Base-by-base conservation (phyloP, 345 rosid species). In the Aurinia saxatilis region DNA sequence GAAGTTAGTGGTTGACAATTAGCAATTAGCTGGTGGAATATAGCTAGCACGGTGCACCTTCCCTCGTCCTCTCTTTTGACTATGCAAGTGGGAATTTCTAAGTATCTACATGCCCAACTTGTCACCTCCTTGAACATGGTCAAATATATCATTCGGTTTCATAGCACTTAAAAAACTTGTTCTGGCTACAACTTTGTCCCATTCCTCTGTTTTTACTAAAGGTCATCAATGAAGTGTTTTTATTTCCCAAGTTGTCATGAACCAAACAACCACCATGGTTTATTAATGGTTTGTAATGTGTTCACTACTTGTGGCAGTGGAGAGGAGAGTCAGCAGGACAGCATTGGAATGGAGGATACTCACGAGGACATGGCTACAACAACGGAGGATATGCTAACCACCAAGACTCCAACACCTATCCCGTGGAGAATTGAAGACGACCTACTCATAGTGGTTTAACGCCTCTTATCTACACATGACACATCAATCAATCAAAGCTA, bases 261-360 rank as follows among this genome's bases (percentile, higher is more conserved):
- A 16, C 15, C 11, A 57, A 57, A 25, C 37, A 10, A 39, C 49
- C 10, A 0, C 0, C 15, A 27, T 27, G 30, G 30, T 2, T 27
- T 27, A 27, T 27, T 5, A 35, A 21, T 12, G 41, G 19, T 33
- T 23, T 35, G 6, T 10, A 15, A 51, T 31, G 17, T 52, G 27
- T 10, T 31, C n/a, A n/a, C 3, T 53, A 48, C 25, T 41, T 51
- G 62, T 64, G 57, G 15, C 91, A 91, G 98, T 81, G 96, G 91
- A 76, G 96, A 79, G 81, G 77, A 41, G 89, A 88, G 68, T 68
- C 73, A 17, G 54, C 73, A 17, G 54, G 77, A 39, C 82, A 65
- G 71, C 95, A 86, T 48, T 86, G 96, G 96, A 83, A 83, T 15
- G 96, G 95, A 29, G 81, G 72, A 62, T 78, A 88, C 70, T 66